These are phyloP conservation scores for Pseudogymnoascus sp. DNA, from an alignment of 2,329 filamentous ascomycete species.

Conservation along the genomic window DNA sequence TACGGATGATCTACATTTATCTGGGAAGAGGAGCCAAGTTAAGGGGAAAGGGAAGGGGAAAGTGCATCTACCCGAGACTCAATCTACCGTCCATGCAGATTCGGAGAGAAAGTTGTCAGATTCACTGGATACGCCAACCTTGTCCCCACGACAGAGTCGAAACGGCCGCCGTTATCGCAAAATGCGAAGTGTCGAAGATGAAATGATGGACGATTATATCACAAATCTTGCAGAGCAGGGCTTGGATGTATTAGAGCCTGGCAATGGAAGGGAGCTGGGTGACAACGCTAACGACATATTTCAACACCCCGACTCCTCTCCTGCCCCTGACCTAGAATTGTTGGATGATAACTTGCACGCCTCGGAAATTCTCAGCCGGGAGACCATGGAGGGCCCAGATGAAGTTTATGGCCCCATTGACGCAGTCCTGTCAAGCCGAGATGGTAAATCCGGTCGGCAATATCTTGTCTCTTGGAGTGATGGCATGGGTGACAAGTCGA, in stretches of 20 bases:
- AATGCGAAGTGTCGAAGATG: background rate
- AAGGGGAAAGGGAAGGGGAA: background rate
- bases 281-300: constrained; percentile 14
- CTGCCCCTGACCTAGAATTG: background rate
- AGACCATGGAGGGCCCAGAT: constrained; percentile 40
- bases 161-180: background rate
- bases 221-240: constrained; percentile 2
- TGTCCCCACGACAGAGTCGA: background rate
- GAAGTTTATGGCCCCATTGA: constrained; percentile 29
- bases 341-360: background rate
- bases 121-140: background rate
- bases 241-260: background rate
- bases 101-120: background rate
- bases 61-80: background rate
- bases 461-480: constrained; percentile 45
- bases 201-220: constrained; percentile 7
- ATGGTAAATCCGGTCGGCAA: constrained; percentile 37
- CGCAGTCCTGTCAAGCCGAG: constrained; percentile 39
- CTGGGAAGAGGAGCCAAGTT: background rate
- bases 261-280: constrained; percentile 10
- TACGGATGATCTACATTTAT: background rate
- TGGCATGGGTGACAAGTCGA: constrained; percentile 38
- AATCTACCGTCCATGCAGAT: background rate
- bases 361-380: constrained; percentile 18
- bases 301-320: background rate